Evolutionary conservation across 139 green algal genomes (phyloP).

Genomic region (Chlorella sp.): DNA sequence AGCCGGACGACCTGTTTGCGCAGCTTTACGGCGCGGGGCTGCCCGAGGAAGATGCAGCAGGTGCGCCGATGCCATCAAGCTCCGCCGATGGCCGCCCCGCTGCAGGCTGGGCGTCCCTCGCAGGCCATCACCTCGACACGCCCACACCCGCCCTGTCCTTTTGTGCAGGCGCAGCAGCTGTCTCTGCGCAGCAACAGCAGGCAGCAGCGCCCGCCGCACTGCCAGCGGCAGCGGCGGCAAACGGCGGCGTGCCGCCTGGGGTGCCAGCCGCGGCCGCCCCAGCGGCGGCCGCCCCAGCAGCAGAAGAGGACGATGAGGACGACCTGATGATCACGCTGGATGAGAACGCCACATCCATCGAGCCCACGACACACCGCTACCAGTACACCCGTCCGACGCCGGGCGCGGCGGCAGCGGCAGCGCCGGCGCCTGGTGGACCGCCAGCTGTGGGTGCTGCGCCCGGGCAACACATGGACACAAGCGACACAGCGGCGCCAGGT

Average conservation of each 20-base stretch:
- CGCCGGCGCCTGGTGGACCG: not conserved
- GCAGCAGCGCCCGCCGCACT: no score
- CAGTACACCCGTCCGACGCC: constrained; percentile 9
- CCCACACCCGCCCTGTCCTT: no score
- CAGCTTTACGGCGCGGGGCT: constrained; percentile 43
- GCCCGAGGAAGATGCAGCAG: not conserved
- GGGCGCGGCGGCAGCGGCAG: not conserved
- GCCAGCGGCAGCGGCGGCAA: no score
- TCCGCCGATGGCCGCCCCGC: no score
- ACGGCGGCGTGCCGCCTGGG: no score
- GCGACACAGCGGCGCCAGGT: not conserved
- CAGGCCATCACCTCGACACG: no score
- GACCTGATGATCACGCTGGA: constrained; percentile 55
- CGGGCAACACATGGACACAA: constrained; percentile 10
- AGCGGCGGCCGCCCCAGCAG: not conserved
- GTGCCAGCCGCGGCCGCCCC: no score
- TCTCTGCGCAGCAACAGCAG: no score
- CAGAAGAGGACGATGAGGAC: constrained; percentile 39
- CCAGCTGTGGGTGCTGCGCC: constrained; percentile 17
- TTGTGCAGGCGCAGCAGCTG: no score
- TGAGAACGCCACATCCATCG: constrained; percentile 46
- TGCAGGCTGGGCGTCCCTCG: no score
- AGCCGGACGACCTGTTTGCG: constrained; percentile 43
- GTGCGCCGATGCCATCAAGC: no score
- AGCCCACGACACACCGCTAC: constrained; percentile 39